Evolutionary conservation across 805 yeast genomes (phyloP).

Genomic region (Wickerhamomyces strasburgensis): DNA sequence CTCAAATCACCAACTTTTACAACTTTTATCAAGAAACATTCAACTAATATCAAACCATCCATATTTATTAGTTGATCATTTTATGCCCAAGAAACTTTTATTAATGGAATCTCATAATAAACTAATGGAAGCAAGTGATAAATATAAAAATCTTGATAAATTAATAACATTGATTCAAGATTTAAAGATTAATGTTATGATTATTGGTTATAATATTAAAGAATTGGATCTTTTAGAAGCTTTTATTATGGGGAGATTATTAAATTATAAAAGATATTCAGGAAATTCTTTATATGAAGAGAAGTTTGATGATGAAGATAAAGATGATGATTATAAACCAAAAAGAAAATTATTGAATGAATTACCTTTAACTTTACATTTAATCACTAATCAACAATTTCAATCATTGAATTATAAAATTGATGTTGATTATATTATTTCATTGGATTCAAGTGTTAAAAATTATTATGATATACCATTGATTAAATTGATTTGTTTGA

Average conservation of each 20-base stretch:
- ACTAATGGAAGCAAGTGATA: conserved; percentile 51
- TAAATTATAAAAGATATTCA: conserved; percentile 62
- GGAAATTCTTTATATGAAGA: conserved; percentile 47
- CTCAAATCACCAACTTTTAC: conserved; percentile 36
- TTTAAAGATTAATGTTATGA: conserved; percentile 17
- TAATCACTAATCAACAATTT: conserved; percentile 43
- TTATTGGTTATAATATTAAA: conserved; percentile 52
- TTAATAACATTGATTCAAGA: conserved; percentile 27
- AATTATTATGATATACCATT: conserved; percentile 34
- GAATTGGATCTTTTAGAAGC: conserved; percentile 80
- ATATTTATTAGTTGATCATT: conserved; percentile 68
- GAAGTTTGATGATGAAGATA: conserved; percentile 32
- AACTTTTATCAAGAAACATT: conserved; percentile 41
- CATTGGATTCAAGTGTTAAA: conserved; percentile 42
- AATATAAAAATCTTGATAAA: conserved; percentile 50
- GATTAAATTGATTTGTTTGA: conserved; percentile 39
- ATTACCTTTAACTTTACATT: conserved; percentile 30
- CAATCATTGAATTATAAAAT: conserved; percentile 28
- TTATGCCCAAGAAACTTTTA: conserved; percentile 63
- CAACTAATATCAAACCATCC: conserved; percentile 59
- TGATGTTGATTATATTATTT: conserved; percentile 38
- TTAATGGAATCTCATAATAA: conserved; percentile 60
- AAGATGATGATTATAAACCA: conserved; percentile 19
- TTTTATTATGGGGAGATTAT: conserved; percentile 59
- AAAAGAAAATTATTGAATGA: conserved; percentile 10